phyloP scores from a whole-genome alignment of 345 rosid genomes.

The Garcia nutans region DNA sequence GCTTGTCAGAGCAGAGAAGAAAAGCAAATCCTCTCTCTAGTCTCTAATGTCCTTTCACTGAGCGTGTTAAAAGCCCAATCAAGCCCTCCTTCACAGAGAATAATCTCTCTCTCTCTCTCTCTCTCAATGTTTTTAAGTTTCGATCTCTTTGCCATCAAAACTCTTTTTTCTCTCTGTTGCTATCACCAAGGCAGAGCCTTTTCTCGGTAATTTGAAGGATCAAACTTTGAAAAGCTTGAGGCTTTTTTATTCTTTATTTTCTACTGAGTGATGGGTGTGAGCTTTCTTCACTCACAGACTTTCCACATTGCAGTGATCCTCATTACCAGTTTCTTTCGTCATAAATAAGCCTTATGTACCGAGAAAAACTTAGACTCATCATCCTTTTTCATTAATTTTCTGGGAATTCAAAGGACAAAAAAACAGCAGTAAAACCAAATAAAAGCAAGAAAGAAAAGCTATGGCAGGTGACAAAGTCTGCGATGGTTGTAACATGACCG shows the following conservation, averaged over 20 bases:
- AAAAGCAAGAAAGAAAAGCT: background rate
- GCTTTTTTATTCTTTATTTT: background rate
- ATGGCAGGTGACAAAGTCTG: slow-evolving; percentile 33
- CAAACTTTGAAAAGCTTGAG: background rate
- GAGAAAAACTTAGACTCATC: background rate
- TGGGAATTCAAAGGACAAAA: background rate
- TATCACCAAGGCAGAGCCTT: background rate
- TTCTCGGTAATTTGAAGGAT: background rate
- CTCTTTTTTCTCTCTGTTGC: background rate
- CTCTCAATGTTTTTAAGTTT: slow-evolving; percentile 8
- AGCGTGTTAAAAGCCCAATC: slow-evolving; percentile 23
- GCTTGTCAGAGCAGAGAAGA: background rate
- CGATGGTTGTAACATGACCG: slow-evolving; percentile 23
- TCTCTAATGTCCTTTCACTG: slow-evolving; percentile 1
- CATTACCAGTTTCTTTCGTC: slow-evolving; percentile 7
- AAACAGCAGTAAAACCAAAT: too few species aligned
- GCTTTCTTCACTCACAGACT: slow-evolving; percentile 22
- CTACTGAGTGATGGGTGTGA: slow-evolving; percentile 11
- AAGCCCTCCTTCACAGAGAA: background rate
- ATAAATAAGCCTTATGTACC: slow-evolving; percentile 7
- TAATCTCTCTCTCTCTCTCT: slow-evolving; percentile 13
- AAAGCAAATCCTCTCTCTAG: background rate
- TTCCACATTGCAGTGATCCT: slow-evolving; percentile 22
- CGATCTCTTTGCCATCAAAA: background rate
- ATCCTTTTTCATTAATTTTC: background rate